Conservation (phyloP, 2,329 filamentous ascomycete genomes). For the Colletotrichum limetticola region DNA sequence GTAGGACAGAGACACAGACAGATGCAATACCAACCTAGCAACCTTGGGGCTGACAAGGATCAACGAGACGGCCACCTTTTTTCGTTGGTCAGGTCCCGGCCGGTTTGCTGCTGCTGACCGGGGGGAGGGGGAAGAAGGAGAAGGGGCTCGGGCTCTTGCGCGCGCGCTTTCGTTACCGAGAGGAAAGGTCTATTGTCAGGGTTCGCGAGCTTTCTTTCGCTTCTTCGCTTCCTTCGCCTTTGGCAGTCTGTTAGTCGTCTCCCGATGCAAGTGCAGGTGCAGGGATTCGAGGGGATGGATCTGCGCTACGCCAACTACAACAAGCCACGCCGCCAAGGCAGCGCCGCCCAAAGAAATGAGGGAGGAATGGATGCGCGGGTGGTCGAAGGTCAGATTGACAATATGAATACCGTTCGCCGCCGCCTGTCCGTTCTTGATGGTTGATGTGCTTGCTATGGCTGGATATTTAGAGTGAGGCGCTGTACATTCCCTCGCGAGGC, state of each 20-base stretch:
- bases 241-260: neutral
- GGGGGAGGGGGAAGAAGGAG: too few relatives aligned
- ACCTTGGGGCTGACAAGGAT: neutral
- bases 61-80: neutral
- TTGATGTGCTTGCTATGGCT: neutral
- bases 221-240: neutral
- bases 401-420: neutral
- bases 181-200: neutral
- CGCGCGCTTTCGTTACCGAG: neutral
- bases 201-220: neutral
- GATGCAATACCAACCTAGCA: neutral
- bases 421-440: neutral
- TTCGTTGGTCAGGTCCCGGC: conserved; percentile 23
- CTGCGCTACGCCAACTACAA: conserved; percentile 28
- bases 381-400: neutral
- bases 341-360: conserved; percentile 28
- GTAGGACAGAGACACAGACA: neutral
- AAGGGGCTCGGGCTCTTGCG: neutral
- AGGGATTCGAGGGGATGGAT: conserved; percentile 7
- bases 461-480: neutral
- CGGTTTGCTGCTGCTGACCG: conserved; percentile 19
- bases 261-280: neutral
- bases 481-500: neutral
- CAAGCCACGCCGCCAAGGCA: conserved; percentile 30
- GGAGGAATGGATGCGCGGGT: conserved; percentile 14